phyloP scores from a whole-genome alignment of 1,139 yeast genomes.

The Yamadazyma atmosphaerica region DNA sequence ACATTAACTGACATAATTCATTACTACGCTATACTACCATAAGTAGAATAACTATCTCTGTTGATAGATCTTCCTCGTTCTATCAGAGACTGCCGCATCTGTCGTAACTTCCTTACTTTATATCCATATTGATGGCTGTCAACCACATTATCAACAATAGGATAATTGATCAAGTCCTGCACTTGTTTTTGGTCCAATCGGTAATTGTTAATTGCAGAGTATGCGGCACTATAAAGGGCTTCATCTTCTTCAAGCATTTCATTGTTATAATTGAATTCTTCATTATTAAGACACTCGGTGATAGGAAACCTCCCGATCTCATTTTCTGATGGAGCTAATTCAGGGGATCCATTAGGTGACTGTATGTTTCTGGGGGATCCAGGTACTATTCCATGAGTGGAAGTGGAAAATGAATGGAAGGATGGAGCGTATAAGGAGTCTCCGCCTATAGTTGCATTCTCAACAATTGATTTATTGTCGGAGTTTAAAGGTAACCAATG shows the following conservation, averaged over 20 bases:
- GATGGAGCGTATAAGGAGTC: constrained; percentile 30
- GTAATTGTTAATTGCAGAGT: constrained; percentile 39
- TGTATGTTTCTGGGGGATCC: constrained; percentile 24
- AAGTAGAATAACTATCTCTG: constrained; percentile 7
- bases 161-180: constrained; percentile 39
- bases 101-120: constrained; percentile 41
- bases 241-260: constrained; percentile 48
- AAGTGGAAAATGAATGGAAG: constrained; percentile 32
- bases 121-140: constrained; percentile 46
- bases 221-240: constrained; percentile 32
- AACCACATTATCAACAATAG: constrained; percentile 46
- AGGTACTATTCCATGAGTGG: constrained; percentile 34
- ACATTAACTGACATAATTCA: neutral
- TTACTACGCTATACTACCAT: constrained; percentile 15
- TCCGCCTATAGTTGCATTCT: constrained; percentile 17
- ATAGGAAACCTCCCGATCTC: constrained; percentile 20
- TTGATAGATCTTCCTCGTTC: constrained; percentile 12
- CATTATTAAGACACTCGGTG: constrained; percentile 29
- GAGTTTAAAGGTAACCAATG: constrained; percentile 69
- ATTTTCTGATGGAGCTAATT: constrained; percentile 13
- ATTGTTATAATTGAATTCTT: constrained; percentile 29
- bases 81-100: constrained; percentile 15
- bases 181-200: constrained; percentile 39
- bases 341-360: constrained; percentile 32
- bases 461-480: constrained; percentile 20